Evolutionary conservation across 306 rosid species (phyloP), one percentile per base, ranked within the genome.

Genomic region (Betula pendula): DNA sequence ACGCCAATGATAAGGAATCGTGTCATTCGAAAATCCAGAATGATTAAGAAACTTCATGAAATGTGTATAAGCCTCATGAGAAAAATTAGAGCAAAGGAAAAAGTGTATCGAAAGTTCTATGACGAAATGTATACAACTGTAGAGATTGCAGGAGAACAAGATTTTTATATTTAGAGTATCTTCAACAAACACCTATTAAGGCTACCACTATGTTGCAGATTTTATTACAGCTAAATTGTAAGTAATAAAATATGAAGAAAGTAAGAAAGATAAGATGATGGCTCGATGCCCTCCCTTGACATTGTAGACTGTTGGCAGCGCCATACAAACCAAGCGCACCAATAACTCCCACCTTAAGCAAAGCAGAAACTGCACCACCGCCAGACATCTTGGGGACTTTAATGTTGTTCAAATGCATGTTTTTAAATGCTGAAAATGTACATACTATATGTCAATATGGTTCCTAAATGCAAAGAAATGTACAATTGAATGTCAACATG

Each of bases 241-340:
- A 60, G 20, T 13, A 29, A 6, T 5, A 60, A 29, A n/a, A 15
- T 40, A 47, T 24, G 58, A 25, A 47, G 38, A 45, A 47, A 20
- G 40, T 27, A 10, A 58, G 4, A 44, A 70, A 27, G 17, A 9
- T 63, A 24, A 71, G 31, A 60, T 86, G 52, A 94, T 89, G 50
- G 97, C 97, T 11, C 92, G 86, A 79, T 89, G 94, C 19, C 97
- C 92, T 82, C 96, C 97, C 74, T 94, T 95, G 25, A 92, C 97
- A 76, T 92, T 90, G 96, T 90, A 94, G 95, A 88, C 95, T 87
- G 71, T 90, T 84, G 45, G 85, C 7, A 75, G 85, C 90, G 55
- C 82, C 92, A 82, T 89, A 92, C 74, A 83, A 17, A 59, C 92
- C 97, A 81, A 92, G 63, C 25, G 90, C 86, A 63, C 93, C 90